Evolutionary conservation across 345 rosid species (phyloP).

Genomic region (Aegle marmelos): DNA sequence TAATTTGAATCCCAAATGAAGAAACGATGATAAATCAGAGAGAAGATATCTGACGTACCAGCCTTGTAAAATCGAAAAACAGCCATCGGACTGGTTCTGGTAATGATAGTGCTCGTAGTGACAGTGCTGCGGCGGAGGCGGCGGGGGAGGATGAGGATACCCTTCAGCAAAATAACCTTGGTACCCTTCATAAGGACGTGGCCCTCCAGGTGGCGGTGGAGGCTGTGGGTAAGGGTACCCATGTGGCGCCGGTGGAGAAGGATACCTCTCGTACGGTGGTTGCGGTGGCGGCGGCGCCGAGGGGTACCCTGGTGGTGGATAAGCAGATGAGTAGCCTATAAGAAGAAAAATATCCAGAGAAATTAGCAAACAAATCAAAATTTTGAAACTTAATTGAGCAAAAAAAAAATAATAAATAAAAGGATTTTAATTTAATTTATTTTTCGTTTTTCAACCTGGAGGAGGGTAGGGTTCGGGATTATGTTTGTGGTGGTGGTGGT

Average conservation of each 20-base stretch:
- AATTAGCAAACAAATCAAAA: neutral
- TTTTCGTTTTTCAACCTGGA: slow-evolving; percentile 36
- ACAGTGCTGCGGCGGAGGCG: slow-evolving; percentile 37
- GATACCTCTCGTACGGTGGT: slow-evolving; percentile 52
- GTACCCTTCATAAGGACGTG: slow-evolving; percentile 55
- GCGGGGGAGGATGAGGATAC: slow-evolving; percentile 46
- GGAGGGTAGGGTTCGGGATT: slow-evolving; percentile 53
- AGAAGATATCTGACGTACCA: slow-evolving; percentile 47
- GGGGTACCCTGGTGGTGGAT: slow-evolving; percentile 46
- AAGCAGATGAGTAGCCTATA: slow-evolving; percentile 33
- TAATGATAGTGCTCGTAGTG: slow-evolving; percentile 52
- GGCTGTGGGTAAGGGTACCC: slow-evolving; percentile 51
- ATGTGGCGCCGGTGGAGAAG: slow-evolving; percentile 44
- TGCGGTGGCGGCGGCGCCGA: slow-evolving; percentile 59
- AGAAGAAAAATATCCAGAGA: neutral
- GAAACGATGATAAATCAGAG: neutral
- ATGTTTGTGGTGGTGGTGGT: slow-evolving; percentile 35
- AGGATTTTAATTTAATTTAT: too few relatives aligned
- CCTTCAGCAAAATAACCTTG: slow-evolving; percentile 77
- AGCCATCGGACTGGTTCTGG: slow-evolving; percentile 50
- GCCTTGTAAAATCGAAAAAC: slow-evolving; percentile 61
- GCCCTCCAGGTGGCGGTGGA: slow-evolving; percentile 41
- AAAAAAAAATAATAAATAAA: too few relatives aligned
- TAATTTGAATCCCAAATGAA: neutral
- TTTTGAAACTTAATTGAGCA: neutral